phyloP scores from a whole-genome alignment of 2,329 filamentous ascomycete species.

The Trichophyton simii region DNA sequence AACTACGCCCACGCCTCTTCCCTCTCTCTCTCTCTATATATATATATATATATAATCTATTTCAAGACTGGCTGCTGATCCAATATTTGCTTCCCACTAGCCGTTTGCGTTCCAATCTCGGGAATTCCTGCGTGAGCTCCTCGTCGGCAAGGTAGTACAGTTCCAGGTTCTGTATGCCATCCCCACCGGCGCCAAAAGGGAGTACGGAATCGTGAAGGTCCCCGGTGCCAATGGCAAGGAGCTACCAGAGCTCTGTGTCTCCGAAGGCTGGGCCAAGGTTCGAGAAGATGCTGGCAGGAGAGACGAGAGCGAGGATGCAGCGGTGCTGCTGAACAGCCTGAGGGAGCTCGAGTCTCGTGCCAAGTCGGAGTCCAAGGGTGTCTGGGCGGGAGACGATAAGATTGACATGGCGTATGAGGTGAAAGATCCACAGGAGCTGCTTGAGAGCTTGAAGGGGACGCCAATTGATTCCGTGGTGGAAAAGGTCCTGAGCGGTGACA shows the following conservation, averaged over 20 bases:
- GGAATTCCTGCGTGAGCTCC: conserved; percentile 73
- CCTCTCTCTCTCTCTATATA: not conserved
- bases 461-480: conserved; percentile 77
- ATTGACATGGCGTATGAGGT: conserved; percentile 76
- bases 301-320: conserved; percentile 67
- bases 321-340: conserved; percentile 61
- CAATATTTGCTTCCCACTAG: conserved; percentile 23
- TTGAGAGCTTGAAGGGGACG: conserved; percentile 74
- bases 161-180: conserved; percentile 81
- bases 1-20: not conserved
- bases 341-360: conserved; percentile 66
- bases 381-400: conserved; percentile 57
- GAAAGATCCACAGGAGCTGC: conserved; percentile 59
- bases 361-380: conserved; percentile 62
- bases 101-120: conserved; percentile 87
- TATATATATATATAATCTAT: too few species aligned
- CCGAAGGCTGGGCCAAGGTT: conserved; percentile 84
- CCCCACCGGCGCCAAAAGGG: conserved; percentile 60
- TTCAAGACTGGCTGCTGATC: not conserved
- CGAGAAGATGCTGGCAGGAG: conserved; percentile 82
- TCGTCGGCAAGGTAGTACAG: conserved; percentile 75
- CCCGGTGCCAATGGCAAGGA: conserved; percentile 65
- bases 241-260: conserved; percentile 70
- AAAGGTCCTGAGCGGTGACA: conserved; percentile 80
- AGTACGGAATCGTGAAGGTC: conserved; percentile 72